Base-by-base conservation (phyloP, 805 yeast species). In the Nakazawaea pomicola region DNA sequence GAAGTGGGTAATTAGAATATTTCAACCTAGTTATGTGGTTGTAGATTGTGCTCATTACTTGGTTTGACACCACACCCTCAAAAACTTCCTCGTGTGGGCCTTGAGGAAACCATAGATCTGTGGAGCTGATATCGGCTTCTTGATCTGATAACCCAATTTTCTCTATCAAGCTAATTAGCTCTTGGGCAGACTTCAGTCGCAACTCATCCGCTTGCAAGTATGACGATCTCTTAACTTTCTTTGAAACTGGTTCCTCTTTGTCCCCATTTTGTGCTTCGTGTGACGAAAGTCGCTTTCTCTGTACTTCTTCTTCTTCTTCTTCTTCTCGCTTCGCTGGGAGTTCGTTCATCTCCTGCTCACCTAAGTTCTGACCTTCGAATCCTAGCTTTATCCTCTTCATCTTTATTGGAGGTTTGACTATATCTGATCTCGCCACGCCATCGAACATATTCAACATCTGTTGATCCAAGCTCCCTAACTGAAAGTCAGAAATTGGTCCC, bases 361-460 rank as follows among this genome's bases (percentile, higher is more conserved):
- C n/a, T n/a, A n/a, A n/a, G n/a, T n/a, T n/a, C n/a, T n/a, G n/a
- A n/a, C n/a, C n/a, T n/a, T n/a, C n/a, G n/a, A n/a, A n/a, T n/a
- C n/a, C n/a, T n/a, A 59, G 38, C 40, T 47, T 51, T 18, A 56
- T 45, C 36, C 64, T 41, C 27, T 52, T 53, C 38, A 59, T 57
- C 28, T 60, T 60, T 14, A 56, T 25, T 16, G 43, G 45, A 1
- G 61, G 61, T 34, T 56, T 60, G 2, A 51, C 39, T 33, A 52
- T 46, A 29, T 54, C 50, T 1, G 35, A 38, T 20, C 48, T 52
- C 1, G 47, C 36, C 3, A 51, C 48, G 5, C 48, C 38, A 0
- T 24, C 37, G 2, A 49, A 40, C 2, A 33, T 43, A 1, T 40
- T 33, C 4, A 53, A 39, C 4, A 56, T 41, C 21, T 33, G 30